Evolutionary conservation across 164 flowering plant genomes (phyloP), one percentile per base, ranked within the genome.

Genomic region (Magnolia kwangsiensis): DNA sequence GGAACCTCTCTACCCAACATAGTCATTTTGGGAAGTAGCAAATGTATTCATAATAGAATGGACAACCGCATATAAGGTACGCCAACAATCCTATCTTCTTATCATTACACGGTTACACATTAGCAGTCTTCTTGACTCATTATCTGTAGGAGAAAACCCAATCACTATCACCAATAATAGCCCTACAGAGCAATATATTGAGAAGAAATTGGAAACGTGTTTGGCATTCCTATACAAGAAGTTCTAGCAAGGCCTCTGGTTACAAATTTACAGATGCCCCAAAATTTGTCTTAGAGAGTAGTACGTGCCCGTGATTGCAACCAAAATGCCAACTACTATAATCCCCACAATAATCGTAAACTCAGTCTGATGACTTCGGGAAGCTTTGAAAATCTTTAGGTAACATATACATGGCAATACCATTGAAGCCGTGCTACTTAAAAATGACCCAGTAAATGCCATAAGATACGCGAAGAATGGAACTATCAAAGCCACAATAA

Each of bases 391-490:
- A 21, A 90, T 82, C 81, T 83, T 90, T 0, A 90, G 84, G 74
- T 88, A 87, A 76, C 88, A 90, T 1, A 86, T 16, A 67, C 93
- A 90, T 1, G 93, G 93, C 6, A 90, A 64, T 74, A 88, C 13
- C 61, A 90, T 67, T 6, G 93, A 83, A 14, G 69, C 84, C 0
- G 85, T 74, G 64, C 85, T 84, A 23, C 91, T 79, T 75, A 90
- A 50, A 74, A 86, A 85, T 4, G 90, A 82, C 1, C 91, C 91
- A 5, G 75, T 83, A 20, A 90, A 81, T 1, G 88, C 81, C 89
- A 90, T 87, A 0, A 88, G 73, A 65, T 84, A 83, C 14, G 88
- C 88, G 23, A 90, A 90, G 49, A 87, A 86, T 4, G 91, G 93
- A 61, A 90, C 31, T 3, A 76, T 49, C 27, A 87, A 18, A 2